A percentile compares a stretch with the other conserved stretches of the same genome.
Conservation (phyloP, 2,329 filamentous ascomycete genomes). For the Herpotrichia juniperi region DNA sequence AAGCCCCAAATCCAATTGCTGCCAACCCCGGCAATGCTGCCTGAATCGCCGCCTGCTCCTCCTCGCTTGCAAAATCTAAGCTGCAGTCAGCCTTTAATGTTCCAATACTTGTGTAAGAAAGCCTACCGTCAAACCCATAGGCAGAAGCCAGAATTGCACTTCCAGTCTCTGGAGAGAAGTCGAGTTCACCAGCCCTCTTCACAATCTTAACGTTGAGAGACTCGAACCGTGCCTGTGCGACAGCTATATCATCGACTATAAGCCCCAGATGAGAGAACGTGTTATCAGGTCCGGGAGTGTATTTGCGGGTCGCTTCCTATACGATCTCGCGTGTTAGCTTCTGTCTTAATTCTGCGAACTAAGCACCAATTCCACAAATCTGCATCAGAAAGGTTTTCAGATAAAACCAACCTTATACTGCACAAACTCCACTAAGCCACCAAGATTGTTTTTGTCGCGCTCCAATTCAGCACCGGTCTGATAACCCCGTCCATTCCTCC, state of each 20-base stretch:
- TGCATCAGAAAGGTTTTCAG: no score
- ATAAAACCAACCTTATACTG: conserved; percentile 12
- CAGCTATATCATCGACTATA: conserved; percentile 41
- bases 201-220: conserved; percentile 23
- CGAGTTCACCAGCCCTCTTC: conserved; percentile 31
- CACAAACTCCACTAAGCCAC: conserved; percentile 41
- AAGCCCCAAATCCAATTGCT: conserved; percentile 19
- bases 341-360: no score
- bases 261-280: conserved; percentile 46
- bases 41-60: conserved; percentile 6
- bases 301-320: no score
- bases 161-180: conserved; percentile 8
- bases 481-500: conserved; percentile 47
- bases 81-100: background rate
- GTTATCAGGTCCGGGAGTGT: conserved; percentile 24
- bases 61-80: conserved; percentile 6
- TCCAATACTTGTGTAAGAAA: background rate
- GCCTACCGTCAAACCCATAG: conserved; percentile 5
- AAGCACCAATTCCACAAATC: no score
- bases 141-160: conserved; percentile 8
- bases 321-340: no score
- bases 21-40: conserved; percentile 7
- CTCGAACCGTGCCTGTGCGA: conserved; percentile 34
- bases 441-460: conserved; percentile 43
- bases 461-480: conserved; percentile 42